Percentiles rank a stretch among this genome's conserved stretches.
Conservation (phyloP, 306 rosid species). For the Potentilla sterilis region DNA sequence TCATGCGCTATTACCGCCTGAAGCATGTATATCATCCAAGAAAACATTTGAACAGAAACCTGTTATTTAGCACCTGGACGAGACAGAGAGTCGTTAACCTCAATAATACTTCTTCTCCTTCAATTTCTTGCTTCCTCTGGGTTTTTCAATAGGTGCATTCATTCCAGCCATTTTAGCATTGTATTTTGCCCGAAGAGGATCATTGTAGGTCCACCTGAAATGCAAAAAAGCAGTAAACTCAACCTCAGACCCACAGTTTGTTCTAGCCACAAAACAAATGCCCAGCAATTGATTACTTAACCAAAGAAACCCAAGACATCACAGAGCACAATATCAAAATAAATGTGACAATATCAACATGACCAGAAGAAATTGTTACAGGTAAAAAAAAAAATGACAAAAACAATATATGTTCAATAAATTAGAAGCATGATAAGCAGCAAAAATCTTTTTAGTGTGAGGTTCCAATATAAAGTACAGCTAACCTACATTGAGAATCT, state of each 20-base stretch:
- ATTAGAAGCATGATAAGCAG: background rate
- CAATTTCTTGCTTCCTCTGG: conserved; percentile 93
- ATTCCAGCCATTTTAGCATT: conserved; percentile 93
- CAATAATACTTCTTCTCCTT: conserved; percentile 80
- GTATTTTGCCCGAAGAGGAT: conserved; percentile 94
- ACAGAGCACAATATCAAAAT: background rate
- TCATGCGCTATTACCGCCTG: background rate
- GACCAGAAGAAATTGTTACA: background rate
- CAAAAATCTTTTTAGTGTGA: background rate
- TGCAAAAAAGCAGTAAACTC: conserved; percentile 2
- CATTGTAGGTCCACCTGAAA: conserved; percentile 95
- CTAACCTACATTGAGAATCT: background rate
- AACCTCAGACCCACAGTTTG: background rate
- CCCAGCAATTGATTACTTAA: background rate
- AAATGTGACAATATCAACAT: background rate
- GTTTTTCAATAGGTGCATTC: conserved; percentile 64
- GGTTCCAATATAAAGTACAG: background rate
- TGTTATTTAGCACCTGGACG: background rate
- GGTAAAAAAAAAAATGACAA: background rate
- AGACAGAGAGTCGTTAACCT: conserved; percentile 12
- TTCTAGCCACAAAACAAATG: background rate
- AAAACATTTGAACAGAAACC: background rate
- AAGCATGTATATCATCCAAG: background rate
- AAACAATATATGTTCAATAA: background rate
- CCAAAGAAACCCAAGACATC: background rate